A percentile compares a stretch with the other conserved stretches of the same genome.
These are phyloP conservation scores for Pezicula radicicola DNA, from an alignment of 2,329 filamentous ascomycete genomes.

Conservation along the genomic window DNA sequence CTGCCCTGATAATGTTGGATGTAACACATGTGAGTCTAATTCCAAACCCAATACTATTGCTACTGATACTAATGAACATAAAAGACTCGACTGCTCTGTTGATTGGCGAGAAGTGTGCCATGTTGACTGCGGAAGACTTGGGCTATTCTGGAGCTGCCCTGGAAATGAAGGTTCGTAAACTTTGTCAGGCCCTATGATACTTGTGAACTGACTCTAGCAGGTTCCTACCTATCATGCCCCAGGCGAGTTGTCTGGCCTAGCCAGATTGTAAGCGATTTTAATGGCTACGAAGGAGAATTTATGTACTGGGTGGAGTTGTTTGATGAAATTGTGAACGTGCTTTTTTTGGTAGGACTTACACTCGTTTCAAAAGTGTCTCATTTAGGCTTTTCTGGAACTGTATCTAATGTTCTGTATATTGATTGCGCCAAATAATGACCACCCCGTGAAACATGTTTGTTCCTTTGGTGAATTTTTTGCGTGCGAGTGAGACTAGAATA, in stretches of 20 bases:
- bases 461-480: no score
- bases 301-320: no score
- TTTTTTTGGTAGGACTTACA: no score
- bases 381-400: no score
- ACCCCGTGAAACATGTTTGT: no score
- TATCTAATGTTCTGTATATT: no score
- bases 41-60: background rate
- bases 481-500: no score
- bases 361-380: no score
- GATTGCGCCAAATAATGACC: no score
- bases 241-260: constrained; percentile 34
- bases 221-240: constrained; percentile 59
- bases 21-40: constrained; percentile 49
- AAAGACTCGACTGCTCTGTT: constrained; percentile 66
- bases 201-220: background rate
- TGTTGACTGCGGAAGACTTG: constrained; percentile 69
- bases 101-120: constrained; percentile 72
- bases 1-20: constrained; percentile 76
- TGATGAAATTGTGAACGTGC: no score
- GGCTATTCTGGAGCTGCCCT: constrained; percentile 70
- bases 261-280: constrained; percentile 13
- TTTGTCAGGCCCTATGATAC: background rate
- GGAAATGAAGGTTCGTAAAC: constrained; percentile 64
- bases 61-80: constrained; percentile 24
- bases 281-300: background rate